phyloP scores from a whole-genome alignment of 2,329 filamentous ascomycete genomes.

The Beauveria medogensis region DNA sequence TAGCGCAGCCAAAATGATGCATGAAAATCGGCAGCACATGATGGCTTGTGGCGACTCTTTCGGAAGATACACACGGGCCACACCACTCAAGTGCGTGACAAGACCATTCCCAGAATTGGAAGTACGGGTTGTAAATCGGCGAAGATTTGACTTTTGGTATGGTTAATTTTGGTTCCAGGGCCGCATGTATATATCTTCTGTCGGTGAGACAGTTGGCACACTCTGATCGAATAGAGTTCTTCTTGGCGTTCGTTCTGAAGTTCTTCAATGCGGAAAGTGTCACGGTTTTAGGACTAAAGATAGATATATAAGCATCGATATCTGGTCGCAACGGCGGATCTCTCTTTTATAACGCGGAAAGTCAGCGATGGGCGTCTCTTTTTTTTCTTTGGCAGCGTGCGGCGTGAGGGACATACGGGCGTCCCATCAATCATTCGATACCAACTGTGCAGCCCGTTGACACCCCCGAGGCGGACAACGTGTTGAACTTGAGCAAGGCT shows the following conservation, averaged over 20 bases:
- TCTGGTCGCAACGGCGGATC: slow-evolving; percentile 47
- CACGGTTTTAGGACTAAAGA: slow-evolving; percentile 55
- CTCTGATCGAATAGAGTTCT: slow-evolving; percentile 49
- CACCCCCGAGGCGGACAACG: slow-evolving; percentile 33
- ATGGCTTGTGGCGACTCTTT: slow-evolving; percentile 48
- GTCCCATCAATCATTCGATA: slow-evolving; percentile 32
- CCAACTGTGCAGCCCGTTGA: slow-evolving; percentile 42
- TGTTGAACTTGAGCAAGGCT: slow-evolving; percentile 40
- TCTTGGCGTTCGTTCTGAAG: slow-evolving; percentile 56
- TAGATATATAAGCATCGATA: slow-evolving; percentile 55
- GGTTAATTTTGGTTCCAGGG: slow-evolving; percentile 29
- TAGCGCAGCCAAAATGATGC: slow-evolving; percentile 70
- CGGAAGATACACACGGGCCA: slow-evolving; percentile 47
- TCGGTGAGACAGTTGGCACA: slow-evolving; percentile 48
- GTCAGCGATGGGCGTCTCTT: neutral
- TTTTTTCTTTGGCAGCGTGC: neutral
- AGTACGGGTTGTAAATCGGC: slow-evolving; percentile 52
- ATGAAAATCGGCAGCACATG: slow-evolving; percentile 65
- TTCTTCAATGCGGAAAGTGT: slow-evolving; percentile 55
- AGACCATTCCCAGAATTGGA: slow-evolving; percentile 59
- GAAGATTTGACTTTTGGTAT: slow-evolving; percentile 39
- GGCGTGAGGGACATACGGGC: slow-evolving; percentile 20
- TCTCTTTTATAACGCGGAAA: slow-evolving; percentile 21
- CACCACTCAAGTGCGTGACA: slow-evolving; percentile 58
- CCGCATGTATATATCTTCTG: slow-evolving; percentile 43